Evolutionary conservation across 148 eudicot species (phyloP).

Genomic region (Talinum fruticosum): DNA sequence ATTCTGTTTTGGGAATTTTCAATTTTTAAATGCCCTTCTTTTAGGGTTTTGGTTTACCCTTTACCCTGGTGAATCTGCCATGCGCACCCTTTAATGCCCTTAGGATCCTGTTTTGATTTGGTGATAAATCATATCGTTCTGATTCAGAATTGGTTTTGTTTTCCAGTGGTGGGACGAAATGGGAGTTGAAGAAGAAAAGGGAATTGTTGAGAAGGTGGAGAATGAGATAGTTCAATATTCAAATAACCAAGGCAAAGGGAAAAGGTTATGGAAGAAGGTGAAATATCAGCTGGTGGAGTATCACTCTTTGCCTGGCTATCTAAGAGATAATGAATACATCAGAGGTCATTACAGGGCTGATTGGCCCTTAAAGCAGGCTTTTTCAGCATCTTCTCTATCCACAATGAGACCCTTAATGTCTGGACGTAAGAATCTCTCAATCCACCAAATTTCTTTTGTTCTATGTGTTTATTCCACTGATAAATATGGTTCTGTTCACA

Average conservation of each 20-base stretch:
- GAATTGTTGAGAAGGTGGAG: not conserved
- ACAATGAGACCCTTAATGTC: slow-evolving; percentile 90
- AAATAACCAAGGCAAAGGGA: slow-evolving; percentile 55
- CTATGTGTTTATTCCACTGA: too few relatives aligned
- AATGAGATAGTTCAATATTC: not conserved
- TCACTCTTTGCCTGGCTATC: slow-evolving; percentile 66
- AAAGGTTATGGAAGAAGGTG: slow-evolving; percentile 82
- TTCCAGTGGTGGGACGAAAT: not conserved
- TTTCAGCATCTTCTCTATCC: slow-evolving; percentile 77
- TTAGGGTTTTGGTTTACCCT: not conserved
- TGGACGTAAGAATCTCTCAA: slow-evolving; percentile 66
- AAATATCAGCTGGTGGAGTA: slow-evolving; percentile 85
- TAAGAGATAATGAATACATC: slow-evolving; percentile 85
- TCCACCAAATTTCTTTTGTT: not conserved
- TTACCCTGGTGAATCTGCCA: not conserved
- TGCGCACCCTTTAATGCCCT: not conserved
- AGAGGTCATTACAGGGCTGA: slow-evolving; percentile 69
- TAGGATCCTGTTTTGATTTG: not conserved
- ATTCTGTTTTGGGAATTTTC: not conserved
- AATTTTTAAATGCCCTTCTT: not conserved
- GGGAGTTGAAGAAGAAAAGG: slow-evolving; percentile 3
- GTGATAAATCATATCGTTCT: not conserved
- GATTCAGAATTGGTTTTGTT: not conserved
- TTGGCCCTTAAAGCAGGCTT: slow-evolving; percentile 76
- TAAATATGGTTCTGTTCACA: too few relatives aligned